A percentile compares a stretch with the other conserved stretches of the same genome.
These are phyloP conservation scores for Pseudogymnoascus sp. DNA, from an alignment of 2,329 filamentous ascomycete genomes.

Conservation along the genomic window DNA sequence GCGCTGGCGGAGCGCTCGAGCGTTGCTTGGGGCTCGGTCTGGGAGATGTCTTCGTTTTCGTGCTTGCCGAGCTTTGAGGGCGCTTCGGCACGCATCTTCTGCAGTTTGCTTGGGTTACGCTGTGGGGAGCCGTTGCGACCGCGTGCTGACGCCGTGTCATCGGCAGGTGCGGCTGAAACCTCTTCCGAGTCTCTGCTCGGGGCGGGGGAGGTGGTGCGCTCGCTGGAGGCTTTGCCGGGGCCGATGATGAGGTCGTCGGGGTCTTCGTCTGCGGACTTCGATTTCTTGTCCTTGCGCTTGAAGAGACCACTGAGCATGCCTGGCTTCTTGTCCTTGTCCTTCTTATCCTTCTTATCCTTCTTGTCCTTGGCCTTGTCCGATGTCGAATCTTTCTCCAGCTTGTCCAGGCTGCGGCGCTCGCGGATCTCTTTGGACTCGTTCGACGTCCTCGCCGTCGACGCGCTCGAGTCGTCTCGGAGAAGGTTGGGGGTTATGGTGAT, in stretches of 20 bases:
- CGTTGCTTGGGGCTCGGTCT: conserved; percentile 22
- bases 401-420: conserved; percentile 64
- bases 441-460: conserved; percentile 33
- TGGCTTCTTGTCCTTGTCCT: conserved; percentile 44
- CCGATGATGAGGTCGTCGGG: conserved; percentile 27
- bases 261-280: conserved; percentile 44
- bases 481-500: conserved; percentile 93
- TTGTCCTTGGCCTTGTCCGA: conserved; percentile 65
- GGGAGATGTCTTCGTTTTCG: conserved; percentile 17
- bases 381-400: conserved; percentile 60
- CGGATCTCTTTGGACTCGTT: conserved; percentile 43
- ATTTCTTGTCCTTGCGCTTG: conserved; percentile 40
- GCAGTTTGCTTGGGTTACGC: conserved; percentile 59
- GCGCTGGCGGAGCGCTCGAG: conserved; percentile 22
- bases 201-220: conserved; percentile 32
- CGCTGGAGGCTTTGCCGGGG: conserved; percentile 32
- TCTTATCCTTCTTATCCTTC: conserved; percentile 61
- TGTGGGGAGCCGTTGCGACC: conserved; percentile 34
- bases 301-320: conserved; percentile 59
- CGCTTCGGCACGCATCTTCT: conserved; percentile 48
- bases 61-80: conserved; percentile 23
- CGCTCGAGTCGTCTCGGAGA: conserved; percentile 66
- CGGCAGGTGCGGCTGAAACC: conserved; percentile 17
- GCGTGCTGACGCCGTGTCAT: conserved; percentile 20
- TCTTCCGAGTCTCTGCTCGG: conserved; percentile 29